Percentiles rank a stretch among this genome's conserved stretches.
Evolutionary conservation across 2,329 filamentous ascomycete species (phyloP).

Genomic region (Phyllosticta capitalensis): DNA sequence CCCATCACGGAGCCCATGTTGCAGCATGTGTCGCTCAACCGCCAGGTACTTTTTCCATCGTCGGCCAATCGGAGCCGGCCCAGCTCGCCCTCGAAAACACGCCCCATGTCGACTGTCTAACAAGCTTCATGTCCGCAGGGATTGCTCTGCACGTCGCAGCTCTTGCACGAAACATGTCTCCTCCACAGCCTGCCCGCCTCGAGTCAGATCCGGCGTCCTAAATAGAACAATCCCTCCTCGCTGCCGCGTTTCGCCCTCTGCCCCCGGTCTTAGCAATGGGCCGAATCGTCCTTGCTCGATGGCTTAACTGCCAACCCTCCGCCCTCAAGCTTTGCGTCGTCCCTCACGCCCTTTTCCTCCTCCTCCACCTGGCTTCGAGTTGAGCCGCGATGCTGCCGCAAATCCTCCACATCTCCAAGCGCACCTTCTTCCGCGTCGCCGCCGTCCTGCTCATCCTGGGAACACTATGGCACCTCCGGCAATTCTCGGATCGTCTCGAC

Average conservation of each 20-base stretch:
- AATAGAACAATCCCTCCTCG: neutral
- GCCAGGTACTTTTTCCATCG: neutral
- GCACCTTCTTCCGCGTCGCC: neutral
- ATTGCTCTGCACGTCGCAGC: neutral
- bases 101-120: neutral
- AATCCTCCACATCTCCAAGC: neutral
- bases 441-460: neutral
- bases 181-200: neutral
- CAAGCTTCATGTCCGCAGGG: neutral
- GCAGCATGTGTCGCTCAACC: neutral
- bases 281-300: neutral
- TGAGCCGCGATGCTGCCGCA: neutral
- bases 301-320: neutral
- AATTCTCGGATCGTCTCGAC: neutral
- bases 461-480: conserved; percentile 1
- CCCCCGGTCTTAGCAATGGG: neutral
- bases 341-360: neutral
- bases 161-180: neutral
- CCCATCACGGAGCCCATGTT: neutral
- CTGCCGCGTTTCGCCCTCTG: neutral
- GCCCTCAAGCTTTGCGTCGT: neutral
- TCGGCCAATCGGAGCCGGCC: neutral
- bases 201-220: neutral
- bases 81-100: neutral
- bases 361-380: neutral